phyloP scores from a whole-genome alignment of 495 filamentous ascomycete genomes.

The Talaromyces adpressus region DNA sequence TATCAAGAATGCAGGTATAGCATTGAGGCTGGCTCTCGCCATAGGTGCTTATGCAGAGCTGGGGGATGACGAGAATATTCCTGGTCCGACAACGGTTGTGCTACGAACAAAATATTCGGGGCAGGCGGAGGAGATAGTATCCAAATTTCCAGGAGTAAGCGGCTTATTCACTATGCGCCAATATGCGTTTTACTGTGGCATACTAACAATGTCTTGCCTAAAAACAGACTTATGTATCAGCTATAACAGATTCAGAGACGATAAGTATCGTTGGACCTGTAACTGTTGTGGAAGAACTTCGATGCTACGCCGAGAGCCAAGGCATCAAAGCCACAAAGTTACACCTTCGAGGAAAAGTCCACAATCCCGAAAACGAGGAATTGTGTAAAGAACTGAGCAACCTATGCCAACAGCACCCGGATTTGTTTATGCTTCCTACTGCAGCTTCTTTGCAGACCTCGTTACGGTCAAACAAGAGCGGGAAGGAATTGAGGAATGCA shows the following conservation, averaged over 20 bases:
- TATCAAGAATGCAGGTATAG: constrained; percentile 14
- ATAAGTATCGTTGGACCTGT: constrained; percentile 21
- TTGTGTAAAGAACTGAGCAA: constrained; percentile 15
- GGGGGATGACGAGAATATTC: constrained; percentile 6
- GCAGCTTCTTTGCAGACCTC: constrained; percentile 11
- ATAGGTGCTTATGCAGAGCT: constrained; percentile 25
- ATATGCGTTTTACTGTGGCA: not conserved
- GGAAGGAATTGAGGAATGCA: constrained; percentile 5
- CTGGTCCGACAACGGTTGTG: constrained; percentile 9
- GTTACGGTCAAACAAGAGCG: constrained; percentile 22
- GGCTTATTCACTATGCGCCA: not conserved
- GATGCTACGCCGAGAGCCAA: constrained; percentile 13
- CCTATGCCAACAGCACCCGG: constrained; percentile 13
- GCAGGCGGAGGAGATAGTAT: constrained; percentile 20
- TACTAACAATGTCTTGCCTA: not conserved
- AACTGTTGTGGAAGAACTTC: constrained; percentile 13
- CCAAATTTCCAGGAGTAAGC: constrained; percentile 18
- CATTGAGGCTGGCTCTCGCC: constrained; percentile 16
- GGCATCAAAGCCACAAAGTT: not conserved
- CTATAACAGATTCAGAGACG: constrained; percentile 22
- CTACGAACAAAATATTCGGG: constrained; percentile 19
- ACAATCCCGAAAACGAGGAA: constrained; percentile 25
- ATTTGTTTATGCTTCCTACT: constrained; percentile 8
- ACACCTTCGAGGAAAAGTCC: constrained; percentile 7
- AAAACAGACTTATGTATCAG: constrained; percentile 21